A percentile compares a stretch with the other conserved stretches of the same genome.
These are phyloP conservation scores for Morella rubra DNA, from an alignment of 306 rosid genomes.

Conservation along the genomic window DNA sequence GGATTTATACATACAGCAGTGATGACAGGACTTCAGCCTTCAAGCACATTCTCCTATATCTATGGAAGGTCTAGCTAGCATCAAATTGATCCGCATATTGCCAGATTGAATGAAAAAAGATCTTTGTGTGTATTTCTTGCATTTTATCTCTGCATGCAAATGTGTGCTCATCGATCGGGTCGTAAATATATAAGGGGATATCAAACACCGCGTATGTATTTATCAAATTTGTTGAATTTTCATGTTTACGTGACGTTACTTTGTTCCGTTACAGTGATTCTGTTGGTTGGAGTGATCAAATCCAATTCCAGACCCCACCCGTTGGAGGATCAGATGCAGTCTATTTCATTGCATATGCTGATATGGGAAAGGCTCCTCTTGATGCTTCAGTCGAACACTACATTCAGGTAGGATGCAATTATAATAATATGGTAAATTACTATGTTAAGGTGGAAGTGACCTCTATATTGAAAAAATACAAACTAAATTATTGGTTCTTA, in stretches of 20 bases:
- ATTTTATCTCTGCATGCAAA: too few relatives aligned
- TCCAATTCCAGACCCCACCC: conserved; percentile 66
- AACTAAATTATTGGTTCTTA: not conserved
- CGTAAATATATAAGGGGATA: too few relatives aligned
- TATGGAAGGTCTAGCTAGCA: conserved; percentile 60
- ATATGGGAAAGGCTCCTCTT: conserved; percentile 91
- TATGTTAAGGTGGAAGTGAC: too few relatives aligned
- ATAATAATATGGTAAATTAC: too few relatives aligned
- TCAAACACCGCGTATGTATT: too few relatives aligned
- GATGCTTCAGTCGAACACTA: conserved; percentile 76
- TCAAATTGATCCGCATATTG: too few relatives aligned
- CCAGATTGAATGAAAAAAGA: too few relatives aligned
- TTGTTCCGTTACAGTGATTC: conserved; percentile 39
- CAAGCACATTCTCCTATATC: conserved; percentile 52
- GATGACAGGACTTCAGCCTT: conserved; percentile 75
- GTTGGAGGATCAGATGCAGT: conserved; percentile 69
- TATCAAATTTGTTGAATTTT: too few relatives aligned
- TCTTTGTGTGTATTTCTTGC: too few relatives aligned
- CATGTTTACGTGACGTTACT: too few relatives aligned
- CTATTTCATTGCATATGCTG: conserved; percentile 70
- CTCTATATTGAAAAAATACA: too few relatives aligned
- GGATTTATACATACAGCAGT: conserved; percentile 86
- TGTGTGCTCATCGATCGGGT: too few relatives aligned
- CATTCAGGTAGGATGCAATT: conserved; percentile 62
- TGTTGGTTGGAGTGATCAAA: conserved; percentile 74